Evolutionary conservation across 345 rosid species (phyloP), one percentile per base, ranked within the genome.

Genomic region (Citrus inodora): DNA sequence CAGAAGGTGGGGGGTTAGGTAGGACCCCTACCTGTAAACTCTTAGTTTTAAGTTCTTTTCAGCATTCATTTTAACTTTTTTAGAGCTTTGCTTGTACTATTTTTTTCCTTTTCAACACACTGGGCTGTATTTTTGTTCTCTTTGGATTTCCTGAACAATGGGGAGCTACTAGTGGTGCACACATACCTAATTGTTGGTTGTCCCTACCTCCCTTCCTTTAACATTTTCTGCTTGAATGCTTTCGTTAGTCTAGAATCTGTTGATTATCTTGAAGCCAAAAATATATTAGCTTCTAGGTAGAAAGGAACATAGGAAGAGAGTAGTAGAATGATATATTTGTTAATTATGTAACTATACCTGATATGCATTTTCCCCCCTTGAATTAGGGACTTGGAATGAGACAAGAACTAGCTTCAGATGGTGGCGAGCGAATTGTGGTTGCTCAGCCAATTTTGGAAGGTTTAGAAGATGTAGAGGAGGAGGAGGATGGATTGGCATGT

Each of bases 401-500:
- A 63, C 98, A 82, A 87, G 98, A 92, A 80, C 83, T 87, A 73
- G 89, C 95, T 78, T 86, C 93, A 70, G 97, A 94, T 86, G 99
- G 98, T 68, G 99, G 97, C 76, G 92, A 92, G 82, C 86, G 98
- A 77, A 96, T 96, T 74, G 86, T 96, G 46, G 95, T 96, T 79
- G 85, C 92, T 60, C 87, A 37, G 79, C 99, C 98, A 75, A 78
- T 85, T 80, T 90, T 96, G 30, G 99, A 96, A 92, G 99, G 99
- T 76, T 83, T 92, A 75, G 99, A 94, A 60, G 98, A 94, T 80
- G 98, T 96, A 66, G 93, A 94, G 81, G 99, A 95, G 85, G 98
- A 95, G 77, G 94, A 90, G 80, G 98, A 92, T 90, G 99, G 99
- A 32, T 75, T 96, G 82, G 97, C 98, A 73, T 96, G 99, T 81